Evolutionary conservation across 2,329 filamentous ascomycete genomes (phyloP), one percentile per base, ranked within the genome.

Genomic region (Colletotrichum viniferum): DNA sequence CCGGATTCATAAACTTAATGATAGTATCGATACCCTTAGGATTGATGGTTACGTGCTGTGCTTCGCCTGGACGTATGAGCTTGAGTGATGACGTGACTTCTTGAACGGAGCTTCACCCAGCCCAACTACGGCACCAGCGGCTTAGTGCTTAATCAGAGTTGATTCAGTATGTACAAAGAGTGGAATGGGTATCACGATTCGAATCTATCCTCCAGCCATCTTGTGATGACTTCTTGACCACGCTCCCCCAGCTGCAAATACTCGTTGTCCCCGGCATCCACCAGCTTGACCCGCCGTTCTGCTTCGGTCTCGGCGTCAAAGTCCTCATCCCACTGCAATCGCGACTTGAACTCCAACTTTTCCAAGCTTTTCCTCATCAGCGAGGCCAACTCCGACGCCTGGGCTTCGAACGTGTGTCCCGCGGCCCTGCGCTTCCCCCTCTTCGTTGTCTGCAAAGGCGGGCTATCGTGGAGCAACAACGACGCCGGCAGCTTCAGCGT

Each of bases 311-410:
- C 80, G 5, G 75, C 81, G 12, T 83, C 81, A 36, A 81, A 79
- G 7, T 87, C 82, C 2, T 84, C 81, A 71, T 88, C 87, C 85
- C 86, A 87, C 43, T 79, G 81, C 66, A 77, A 79, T 24, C 85
- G 83, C 77, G 87, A 83, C 74, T 84, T 85, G 18, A 88, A 78
- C 80, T 91, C 89, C 4, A 86, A 55, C 78, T 83, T 85, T 32
- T 87, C 82, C 28, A 91, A 78, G 78, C 89, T 90, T 58, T 86
- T 83, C 43, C 85, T 84, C 87, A 91, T 90, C 73, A 89, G 78
- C 18, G 61, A 79, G 0, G 83, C 84, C n/a, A 92, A 80, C 79
- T 89, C 87, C 4, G 78, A 69, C 0, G 90, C 88, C 79, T 91
- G 90, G 2, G 80, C 77, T 52, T 81, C 79, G 71, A 90, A 88